Base-by-base conservation (phyloP, 768 basidiomycete genomes). In the Lactarius indigo region DNA sequence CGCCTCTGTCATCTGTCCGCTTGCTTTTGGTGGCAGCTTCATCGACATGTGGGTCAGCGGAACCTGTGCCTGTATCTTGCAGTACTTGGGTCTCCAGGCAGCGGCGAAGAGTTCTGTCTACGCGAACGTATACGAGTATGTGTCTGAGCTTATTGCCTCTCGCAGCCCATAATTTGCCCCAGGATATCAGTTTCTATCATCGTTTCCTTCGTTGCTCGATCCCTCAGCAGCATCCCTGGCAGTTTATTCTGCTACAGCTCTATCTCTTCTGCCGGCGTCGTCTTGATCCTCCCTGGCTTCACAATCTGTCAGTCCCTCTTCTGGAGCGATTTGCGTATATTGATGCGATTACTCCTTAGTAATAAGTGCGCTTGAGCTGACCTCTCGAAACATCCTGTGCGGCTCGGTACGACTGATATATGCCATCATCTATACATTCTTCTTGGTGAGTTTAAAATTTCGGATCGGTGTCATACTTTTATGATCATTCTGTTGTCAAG, bases 111-210 rank as follows among this genome's bases (percentile, higher is more conserved):
- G 90, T 71, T 84, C 91, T 1, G 89, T 92, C 78, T 96, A 94
- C 76, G 92, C 93, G n/a, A 96, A 94, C 72, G 92, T 96, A 64
- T 96, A 95, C 73, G 94, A 96, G 94, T 95, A 75, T 76, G 92
- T 28, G 6, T 37, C 55, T 42, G 57, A 12, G 1, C 50, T 5
- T 13, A 15, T 23, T 9, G 37, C 28, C 39, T 30, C 20, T 15
- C 17, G 30, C 61, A 52, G 37, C 30, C 64, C 12, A 63, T 26
- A 18, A 41, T 37, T 54, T 5, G 50, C 18, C 15, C 18, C 50
- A 95, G 93, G 75, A 92, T 95, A 73, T 90, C 92, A 0, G 87
- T 90, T 13, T 86, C 91, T 3, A 93, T 94, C 63, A 77, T 95
- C 41, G 90, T 94, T 44, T 90, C 92, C 3, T 94, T 95, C 73